Evolutionary conservation across 164 flowering plant species (phyloP).

Genomic region (Amborella trichopoda): DNA sequence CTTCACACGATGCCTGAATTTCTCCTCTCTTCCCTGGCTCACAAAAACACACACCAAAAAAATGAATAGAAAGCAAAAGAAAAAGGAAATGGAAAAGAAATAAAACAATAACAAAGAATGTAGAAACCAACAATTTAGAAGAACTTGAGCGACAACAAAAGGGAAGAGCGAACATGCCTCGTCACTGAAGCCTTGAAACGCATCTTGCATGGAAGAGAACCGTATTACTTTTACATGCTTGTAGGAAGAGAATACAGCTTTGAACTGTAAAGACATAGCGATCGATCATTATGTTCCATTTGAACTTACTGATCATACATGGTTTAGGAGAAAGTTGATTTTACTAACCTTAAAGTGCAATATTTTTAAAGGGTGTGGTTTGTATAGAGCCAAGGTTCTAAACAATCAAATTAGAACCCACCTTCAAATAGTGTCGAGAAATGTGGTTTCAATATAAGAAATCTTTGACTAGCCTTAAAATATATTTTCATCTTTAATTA

Average conservation of each 20-base stretch:
- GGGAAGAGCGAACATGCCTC: conserved; percentile 29
- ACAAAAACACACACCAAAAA: background rate
- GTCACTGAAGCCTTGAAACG: conserved; percentile 65
- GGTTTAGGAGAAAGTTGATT: too few relatives aligned
- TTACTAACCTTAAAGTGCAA: too few relatives aligned
- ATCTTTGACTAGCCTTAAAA: too few relatives aligned
- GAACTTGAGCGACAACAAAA: background rate
- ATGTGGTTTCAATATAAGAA: too few relatives aligned
- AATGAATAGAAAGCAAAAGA: background rate
- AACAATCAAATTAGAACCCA: too few relatives aligned
- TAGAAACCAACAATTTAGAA: background rate
- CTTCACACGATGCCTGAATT: conserved; percentile 74
- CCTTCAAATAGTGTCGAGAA: too few relatives aligned
- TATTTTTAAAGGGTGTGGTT: too few relatives aligned
- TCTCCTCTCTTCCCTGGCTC: conserved; percentile 50
- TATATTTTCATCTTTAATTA: too few relatives aligned
- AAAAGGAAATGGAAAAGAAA: background rate
- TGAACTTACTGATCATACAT: too few relatives aligned
- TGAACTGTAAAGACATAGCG: conserved; percentile 40
- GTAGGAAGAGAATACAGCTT: conserved; percentile 51
- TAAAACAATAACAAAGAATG: background rate
- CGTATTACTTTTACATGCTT: conserved; percentile 79
- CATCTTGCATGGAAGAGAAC: conserved; percentile 87
- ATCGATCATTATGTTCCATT: too few relatives aligned
- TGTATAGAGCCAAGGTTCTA: too few relatives aligned